A percentile compares a stretch with the other conserved stretches of the same genome.
Conservation (phyloP, 305 asterid genomes). For the Rubia balearica region DNA sequence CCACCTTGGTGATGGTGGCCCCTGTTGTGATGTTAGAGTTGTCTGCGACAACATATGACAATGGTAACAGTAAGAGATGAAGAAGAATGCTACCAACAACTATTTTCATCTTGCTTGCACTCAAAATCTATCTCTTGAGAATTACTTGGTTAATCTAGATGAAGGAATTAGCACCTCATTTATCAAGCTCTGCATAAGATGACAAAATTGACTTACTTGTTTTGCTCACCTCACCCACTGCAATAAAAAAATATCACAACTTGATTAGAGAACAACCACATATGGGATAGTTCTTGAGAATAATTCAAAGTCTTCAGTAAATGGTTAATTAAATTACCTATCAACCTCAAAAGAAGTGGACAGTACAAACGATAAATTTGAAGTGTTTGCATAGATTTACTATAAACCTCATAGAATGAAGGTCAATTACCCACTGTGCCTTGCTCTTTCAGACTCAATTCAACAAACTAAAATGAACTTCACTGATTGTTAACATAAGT, state of each 20-base stretch:
- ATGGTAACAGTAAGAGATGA: constrained; percentile 1
- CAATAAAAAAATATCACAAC: not conserved
- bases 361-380: not conserved
- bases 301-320: not conserved
- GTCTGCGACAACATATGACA: constrained; percentile 6
- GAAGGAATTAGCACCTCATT: not conserved
- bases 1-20: constrained; percentile 25
- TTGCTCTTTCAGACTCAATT: not conserved
- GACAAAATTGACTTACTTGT: not conserved
- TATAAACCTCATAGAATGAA: not conserved
- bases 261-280: not conserved
- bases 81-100: not conserved
- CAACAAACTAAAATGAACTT: not conserved
- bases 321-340: not conserved
- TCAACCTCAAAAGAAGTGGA: not conserved
- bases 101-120: constrained; percentile 7
- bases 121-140: not conserved
- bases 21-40: constrained; percentile 20
- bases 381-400: not conserved
- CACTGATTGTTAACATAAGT: not conserved
- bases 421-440: not conserved
- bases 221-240: not conserved
- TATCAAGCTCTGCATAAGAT: not conserved
- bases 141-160: not conserved
- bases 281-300: not conserved